phyloP scores from a whole-genome alignment of 2,329 filamentous ascomycete genomes.

The Fusarium pseudoanthophilum region DNA sequence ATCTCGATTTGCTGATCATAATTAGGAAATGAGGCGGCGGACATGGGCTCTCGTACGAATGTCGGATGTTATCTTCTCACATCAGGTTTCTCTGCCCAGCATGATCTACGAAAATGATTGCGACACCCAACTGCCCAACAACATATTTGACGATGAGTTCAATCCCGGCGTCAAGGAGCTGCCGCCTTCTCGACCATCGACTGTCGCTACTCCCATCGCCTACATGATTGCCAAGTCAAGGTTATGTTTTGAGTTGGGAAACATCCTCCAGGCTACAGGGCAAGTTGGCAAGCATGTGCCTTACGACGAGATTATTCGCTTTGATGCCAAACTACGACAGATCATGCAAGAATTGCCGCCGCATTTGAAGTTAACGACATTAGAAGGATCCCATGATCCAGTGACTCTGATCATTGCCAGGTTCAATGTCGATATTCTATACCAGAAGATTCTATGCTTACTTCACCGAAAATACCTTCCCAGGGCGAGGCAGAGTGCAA shows the following conservation, averaged over 20 bases:
- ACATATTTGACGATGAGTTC: slow-evolving; percentile 85
- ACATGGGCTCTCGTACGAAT: slow-evolving; percentile 78
- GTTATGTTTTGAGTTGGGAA: slow-evolving; percentile 75
- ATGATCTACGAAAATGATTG: slow-evolving; percentile 81
- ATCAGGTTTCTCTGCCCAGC: slow-evolving; percentile 72
- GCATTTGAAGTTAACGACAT: slow-evolving; percentile 78
- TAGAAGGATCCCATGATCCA: slow-evolving; percentile 82
- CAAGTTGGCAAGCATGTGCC: slow-evolving; percentile 64
- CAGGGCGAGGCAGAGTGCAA: slow-evolving; percentile 79
- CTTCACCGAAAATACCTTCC: slow-evolving; percentile 88
- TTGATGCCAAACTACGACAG: slow-evolving; percentile 70
- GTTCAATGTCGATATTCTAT: slow-evolving; percentile 85
- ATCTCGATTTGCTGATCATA: slow-evolving; percentile 12
- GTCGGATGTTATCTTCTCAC: slow-evolving; percentile 80
- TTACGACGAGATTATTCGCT: slow-evolving; percentile 73
- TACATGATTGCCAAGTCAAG: slow-evolving; percentile 82
- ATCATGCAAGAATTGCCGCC: slow-evolving; percentile 77
- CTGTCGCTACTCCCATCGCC: slow-evolving; percentile 78
- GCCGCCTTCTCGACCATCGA: slow-evolving; percentile 73
- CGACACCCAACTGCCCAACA: slow-evolving; percentile 79
- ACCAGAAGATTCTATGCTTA: slow-evolving; percentile 88
- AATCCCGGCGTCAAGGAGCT: slow-evolving; percentile 73
- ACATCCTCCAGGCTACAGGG: slow-evolving; percentile 74
- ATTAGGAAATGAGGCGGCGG: slow-evolving; percentile 74
- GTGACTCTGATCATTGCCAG: slow-evolving; percentile 87